Base-by-base conservation (phyloP, 2,329 filamentous ascomycete species). In the Beauveria sp. region DNA sequence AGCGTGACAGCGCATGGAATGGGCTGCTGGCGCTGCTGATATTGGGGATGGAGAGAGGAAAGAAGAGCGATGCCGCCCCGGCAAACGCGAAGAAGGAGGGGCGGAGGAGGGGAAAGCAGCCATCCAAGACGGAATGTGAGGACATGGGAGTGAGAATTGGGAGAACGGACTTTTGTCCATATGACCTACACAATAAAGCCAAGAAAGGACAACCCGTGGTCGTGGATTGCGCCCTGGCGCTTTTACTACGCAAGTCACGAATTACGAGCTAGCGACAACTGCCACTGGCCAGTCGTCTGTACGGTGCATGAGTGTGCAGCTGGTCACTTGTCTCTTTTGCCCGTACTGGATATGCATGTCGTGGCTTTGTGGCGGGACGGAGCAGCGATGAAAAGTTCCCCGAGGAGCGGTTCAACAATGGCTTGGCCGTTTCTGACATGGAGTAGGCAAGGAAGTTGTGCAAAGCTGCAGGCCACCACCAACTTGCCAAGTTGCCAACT, bases 1-100 rank as follows among this genome's bases (percentile, higher is more conserved):
- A 60, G 57, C 34, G 57, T 51, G 38, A 45, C 57, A 52, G 46
- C 57, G 48, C 57, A 60, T 60, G 48, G 8, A 3, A 49, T 60
- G 57, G 52, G 56, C 56, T 60, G 56, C 55, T 52, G 38, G 55
- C n/a, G 38, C 26, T 51, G 40, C 24, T 45, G 24, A 42, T 52
- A 45, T 31, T 45, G 55, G 22, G 40, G 5, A 4, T 20, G 24
- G 24, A 26, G 7, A 34, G 40, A 10, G 18, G 6, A 16, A 24
- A 20, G 49, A 28, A 45, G 16, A 62, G 24, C 9, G 53, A 16
- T 52, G 22, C 48, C 20, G 5, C n/a, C 40, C 20, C 46, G 45
- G 34, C 60, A 56, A 56, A 14, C 26, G 48, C 16, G 22, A 45
- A 51, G 24, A 24, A 51, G 46, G 40, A 28, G 60, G 46, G 57